Base-by-base conservation (phyloP, 1,284 basidiomycete genomes). In the Pseudozyma hubeiensis region DNA sequence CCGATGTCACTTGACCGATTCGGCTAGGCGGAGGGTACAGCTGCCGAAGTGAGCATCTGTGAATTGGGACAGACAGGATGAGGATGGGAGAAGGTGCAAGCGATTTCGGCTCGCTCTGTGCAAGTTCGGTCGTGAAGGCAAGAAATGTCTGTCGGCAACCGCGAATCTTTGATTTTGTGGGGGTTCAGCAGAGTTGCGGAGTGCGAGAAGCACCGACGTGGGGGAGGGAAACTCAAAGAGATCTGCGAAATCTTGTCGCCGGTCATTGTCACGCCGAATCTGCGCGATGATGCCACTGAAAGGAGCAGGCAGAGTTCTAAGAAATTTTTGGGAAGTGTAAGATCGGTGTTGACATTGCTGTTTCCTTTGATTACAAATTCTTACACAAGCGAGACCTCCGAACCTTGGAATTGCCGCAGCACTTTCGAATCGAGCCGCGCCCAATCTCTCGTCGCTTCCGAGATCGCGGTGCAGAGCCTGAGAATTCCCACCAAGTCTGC, bases 371-470 rank as follows among this genome's bases (percentile, higher is more conserved):
- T 65, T 29, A 57, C 49, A 46, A 64, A 63, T 48, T n/a, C 44
- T 54, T 45, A 59, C 30, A 24, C 33, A 19, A 55, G 53, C 62
- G 14, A 11, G n/a, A 4, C 29, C 5, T 19, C 4, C 24, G 24
- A 10, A 17, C 30, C 41, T 33, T 55, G 69, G 59, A 64, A 72
- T 72, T 72, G 69, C 69, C 69, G 69, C 69, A 72, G 69, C 69
- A 72, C 33, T 39, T 44, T 54, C 30, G 45, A 40, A 17, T 29
- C 3, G 24, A 14, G 11, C 7, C 30, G 35, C 30, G 40, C n/a
- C 7, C 35, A 19, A 4, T 19, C 4, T n/a, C n/a, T 37, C 19
- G 35, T 31, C 9, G 44, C 34, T 35, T 39, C 39, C 10, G 39
- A 13, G 11, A 14, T 13, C 39, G 39, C 39, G 16, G 11, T 31